phyloP scores from a whole-genome alignment of 495 filamentous ascomycete genomes.

The Trichocladium uniseriatum region DNA sequence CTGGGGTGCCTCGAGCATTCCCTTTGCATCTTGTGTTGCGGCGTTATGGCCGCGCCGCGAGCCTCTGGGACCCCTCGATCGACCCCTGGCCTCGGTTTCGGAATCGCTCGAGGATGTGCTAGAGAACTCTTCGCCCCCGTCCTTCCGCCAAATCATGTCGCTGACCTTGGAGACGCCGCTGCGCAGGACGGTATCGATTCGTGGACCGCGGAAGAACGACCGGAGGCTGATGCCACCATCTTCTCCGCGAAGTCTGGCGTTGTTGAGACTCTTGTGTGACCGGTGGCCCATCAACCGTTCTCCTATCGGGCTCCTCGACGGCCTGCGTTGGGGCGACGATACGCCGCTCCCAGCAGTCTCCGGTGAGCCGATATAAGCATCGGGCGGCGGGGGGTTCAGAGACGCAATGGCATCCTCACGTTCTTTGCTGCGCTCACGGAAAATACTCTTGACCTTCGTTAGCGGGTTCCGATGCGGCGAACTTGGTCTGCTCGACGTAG shows the following conservation, averaged over 20 bases:
- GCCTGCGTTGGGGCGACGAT: conserved; percentile 20
- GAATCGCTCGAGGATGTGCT: conserved; percentile 34
- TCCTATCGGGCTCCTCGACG: conserved; percentile 32
- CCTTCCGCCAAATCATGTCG: conserved; percentile 40
- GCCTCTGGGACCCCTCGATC: conserved; percentile 20
- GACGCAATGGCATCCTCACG: conserved; percentile 23
- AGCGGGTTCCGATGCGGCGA: conserved; percentile 39
- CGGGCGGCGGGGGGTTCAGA: conserved; percentile 8
- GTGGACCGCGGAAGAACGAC: conserved; percentile 37
- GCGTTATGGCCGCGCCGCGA: conserved; percentile 18
- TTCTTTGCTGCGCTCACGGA: conserved; percentile 40
- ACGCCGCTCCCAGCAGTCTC: conserved; percentile 19
- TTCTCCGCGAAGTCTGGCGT: conserved; percentile 31
- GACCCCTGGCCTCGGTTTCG: conserved; percentile 30
- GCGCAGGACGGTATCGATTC: conserved; percentile 40
- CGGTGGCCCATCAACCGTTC: conserved; percentile 25
- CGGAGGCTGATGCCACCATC: conserved; percentile 32
- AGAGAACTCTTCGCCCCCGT: conserved; percentile 24
- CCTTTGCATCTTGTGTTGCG: conserved; percentile 22
- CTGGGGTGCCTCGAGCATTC: conserved; percentile 33
- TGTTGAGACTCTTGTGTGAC: conserved; percentile 32
- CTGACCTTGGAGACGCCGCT: conserved; percentile 41
- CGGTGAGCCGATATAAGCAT: conserved; percentile 16
- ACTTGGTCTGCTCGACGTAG: conserved; percentile 29
- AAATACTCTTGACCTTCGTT: conserved; percentile 37